Percentiles rank a stretch among this genome's conserved stretches.
phyloP scores from a whole-genome alignment of 352 stramenopile genomes.

The Pythium plurisporium region DNA sequence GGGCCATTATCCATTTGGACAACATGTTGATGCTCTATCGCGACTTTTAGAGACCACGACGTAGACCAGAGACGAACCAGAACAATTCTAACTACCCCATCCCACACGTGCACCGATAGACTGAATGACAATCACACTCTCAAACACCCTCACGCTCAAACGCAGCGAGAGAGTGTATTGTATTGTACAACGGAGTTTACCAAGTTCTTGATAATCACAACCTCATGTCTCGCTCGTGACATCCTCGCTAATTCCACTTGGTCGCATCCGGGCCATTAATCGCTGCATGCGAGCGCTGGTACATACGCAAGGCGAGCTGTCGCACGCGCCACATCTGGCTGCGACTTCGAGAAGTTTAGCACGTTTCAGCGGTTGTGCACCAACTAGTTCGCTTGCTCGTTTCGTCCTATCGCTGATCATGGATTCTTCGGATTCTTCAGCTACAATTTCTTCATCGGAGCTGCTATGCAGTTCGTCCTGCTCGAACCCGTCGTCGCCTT shows the following conservation, averaged over 20 bases:
- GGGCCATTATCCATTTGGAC: conserved; percentile 78
- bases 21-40: conserved; percentile 87
- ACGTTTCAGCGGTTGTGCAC: conserved; percentile 43
- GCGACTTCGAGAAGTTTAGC: conserved; percentile 22
- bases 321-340: conserved; percentile 20
- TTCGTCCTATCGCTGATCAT: background rate
- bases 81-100: too few species aligned
- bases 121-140: too few species aligned
- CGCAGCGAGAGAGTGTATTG: too few species aligned
- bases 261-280: conserved; percentile 27
- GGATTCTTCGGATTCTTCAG: background rate
- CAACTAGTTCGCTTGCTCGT: background rate
- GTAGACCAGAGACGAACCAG: too few species aligned
- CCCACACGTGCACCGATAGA: too few species aligned
- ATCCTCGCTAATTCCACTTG: background rate
- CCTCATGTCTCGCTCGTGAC: too few species aligned
- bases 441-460: conserved; percentile 23
- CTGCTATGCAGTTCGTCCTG: conserved; percentile 62
- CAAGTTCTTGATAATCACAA: too few species aligned
- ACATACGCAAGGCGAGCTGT: conserved; percentile 32
- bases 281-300: conserved; percentile 38
- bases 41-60: conserved; percentile 82
- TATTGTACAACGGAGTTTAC: too few species aligned
- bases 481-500: conserved; percentile 45
- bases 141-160: too few species aligned